These are phyloP conservation scores for Hypoxylon sp. DNA, from an alignment of 2,329 filamentous ascomycete species.

Conservation along the genomic window DNA sequence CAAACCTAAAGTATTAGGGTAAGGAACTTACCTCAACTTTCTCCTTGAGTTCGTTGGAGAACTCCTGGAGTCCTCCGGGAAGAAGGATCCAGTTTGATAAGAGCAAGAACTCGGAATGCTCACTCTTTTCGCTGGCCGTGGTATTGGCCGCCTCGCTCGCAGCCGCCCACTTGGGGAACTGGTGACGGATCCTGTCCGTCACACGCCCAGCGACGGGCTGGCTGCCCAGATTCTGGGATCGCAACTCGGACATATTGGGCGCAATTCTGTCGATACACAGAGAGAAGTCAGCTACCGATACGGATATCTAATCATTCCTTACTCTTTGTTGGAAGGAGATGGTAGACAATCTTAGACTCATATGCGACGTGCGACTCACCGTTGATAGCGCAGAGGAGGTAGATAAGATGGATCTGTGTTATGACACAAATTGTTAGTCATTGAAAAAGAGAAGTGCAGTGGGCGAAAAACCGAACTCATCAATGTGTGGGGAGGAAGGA, in stretches of 20 bases:
- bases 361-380: slow-evolving; percentile 1
- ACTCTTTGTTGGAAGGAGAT: neutral
- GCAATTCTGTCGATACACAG: neutral
- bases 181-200: slow-evolving; percentile 1
- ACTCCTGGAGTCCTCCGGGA: slow-evolving; percentile 39
- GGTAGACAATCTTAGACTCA: neutral
- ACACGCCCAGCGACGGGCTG: neutral
- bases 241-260: neutral
- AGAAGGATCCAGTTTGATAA: slow-evolving; percentile 45
- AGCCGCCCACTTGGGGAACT: slow-evolving; percentile 24
- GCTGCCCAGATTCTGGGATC: neutral
- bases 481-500: neutral
- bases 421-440: slow-evolving; percentile 6
- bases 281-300: slow-evolving; percentile 1
- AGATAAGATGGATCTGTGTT: neutral
- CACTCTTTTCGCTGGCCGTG: neutral
- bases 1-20: neutral
- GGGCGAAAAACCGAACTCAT: neutral
- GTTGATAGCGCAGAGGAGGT: neutral
- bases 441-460: neutral
- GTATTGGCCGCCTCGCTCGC: neutral
- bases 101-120: slow-evolving; percentile 41
- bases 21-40: slow-evolving; percentile 30
- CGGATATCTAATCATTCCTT: neutral
- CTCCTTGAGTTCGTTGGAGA: slow-evolving; percentile 39